Conservation (phyloP, 805 yeast species). For the Candida insectalens region DNA sequence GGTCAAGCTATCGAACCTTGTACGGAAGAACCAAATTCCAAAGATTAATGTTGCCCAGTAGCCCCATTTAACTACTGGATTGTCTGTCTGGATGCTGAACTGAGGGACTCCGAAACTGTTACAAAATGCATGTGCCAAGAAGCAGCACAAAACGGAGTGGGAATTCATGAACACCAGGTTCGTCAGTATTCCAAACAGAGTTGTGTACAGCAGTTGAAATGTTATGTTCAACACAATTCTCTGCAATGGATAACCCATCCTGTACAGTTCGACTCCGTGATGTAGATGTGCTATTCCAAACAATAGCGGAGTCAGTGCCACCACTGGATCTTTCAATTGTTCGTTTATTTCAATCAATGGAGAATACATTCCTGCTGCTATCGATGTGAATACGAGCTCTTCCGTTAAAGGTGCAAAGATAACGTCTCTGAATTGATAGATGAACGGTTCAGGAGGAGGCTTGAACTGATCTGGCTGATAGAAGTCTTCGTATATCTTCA, state of each 20-base stretch:
- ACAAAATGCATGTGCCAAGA: conserved; percentile 56
- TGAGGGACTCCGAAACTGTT: conserved; percentile 63
- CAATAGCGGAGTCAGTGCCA: conserved; percentile 41
- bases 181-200: conserved; percentile 62
- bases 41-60: conserved; percentile 31
- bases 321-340: conserved; percentile 14
- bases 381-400: conserved; percentile 59
- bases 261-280: conserved; percentile 48
- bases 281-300: conserved; percentile 78
- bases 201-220: conserved; percentile 57
- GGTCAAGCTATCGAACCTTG: conserved; percentile 14
- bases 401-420: conserved; percentile 72
- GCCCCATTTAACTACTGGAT: conserved; percentile 15
- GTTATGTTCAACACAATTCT: conserved; percentile 27
- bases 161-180: conserved; percentile 44
- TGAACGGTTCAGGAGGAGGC: background rate
- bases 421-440: conserved; percentile 35
- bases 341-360: conserved; percentile 3
- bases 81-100: conserved; percentile 8
- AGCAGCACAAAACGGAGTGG: conserved; percentile 44
- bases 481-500: conserved; percentile 12
- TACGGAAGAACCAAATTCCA: conserved; percentile 34
- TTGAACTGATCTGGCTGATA: background rate
- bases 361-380: conserved; percentile 8
- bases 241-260: conserved; percentile 14